Conservation (phyloP, 2,329 filamentous ascomycete genomes). For the Fusarium oligoseptatum region DNA sequence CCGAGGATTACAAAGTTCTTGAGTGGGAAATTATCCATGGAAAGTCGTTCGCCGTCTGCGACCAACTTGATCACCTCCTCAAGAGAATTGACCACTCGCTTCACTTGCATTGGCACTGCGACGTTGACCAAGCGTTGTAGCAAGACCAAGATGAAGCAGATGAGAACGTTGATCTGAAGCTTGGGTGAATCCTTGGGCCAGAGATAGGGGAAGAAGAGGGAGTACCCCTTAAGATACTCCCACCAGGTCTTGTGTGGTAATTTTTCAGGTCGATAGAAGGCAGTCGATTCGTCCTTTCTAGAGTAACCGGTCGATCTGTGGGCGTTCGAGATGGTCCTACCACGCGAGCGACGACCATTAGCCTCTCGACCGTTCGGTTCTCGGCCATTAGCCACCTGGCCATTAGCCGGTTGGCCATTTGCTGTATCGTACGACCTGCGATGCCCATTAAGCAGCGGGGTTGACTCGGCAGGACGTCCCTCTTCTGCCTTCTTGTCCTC, state of each 20-base stretch:
- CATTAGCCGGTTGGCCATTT: constrained; percentile 45
- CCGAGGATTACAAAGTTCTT: constrained; percentile 60
- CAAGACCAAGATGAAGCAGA: constrained; percentile 86
- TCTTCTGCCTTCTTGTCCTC: constrained; percentile 55
- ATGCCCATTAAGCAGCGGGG: constrained; percentile 70
- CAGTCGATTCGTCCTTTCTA: constrained; percentile 74
- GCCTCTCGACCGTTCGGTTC: constrained; percentile 37
- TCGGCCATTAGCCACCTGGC: constrained; percentile 37
- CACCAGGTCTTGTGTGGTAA: constrained; percentile 92
- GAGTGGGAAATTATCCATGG: constrained; percentile 52
- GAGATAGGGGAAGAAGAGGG: constrained; percentile 94
- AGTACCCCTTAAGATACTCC: constrained; percentile 94
- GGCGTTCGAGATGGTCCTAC: constrained; percentile 56
- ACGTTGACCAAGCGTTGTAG: constrained; percentile 88
- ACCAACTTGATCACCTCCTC: constrained; percentile 65
- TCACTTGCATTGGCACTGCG: constrained; percentile 85
- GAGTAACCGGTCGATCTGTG: constrained; percentile 49
- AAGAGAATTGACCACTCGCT: constrained; percentile 82
- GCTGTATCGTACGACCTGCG: constrained; percentile 53
- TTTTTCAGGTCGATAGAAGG: constrained; percentile 90
- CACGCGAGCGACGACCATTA: constrained; percentile 51
- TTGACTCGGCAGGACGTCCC: constrained; percentile 66
- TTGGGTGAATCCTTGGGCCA: constrained; percentile 86
- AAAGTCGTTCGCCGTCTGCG: constrained; percentile 52
- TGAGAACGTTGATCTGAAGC: constrained; percentile 82